A percentile compares a stretch with the other conserved stretches of the same genome.
Conservation (phyloP, 169 alveolate genomes). For the Hammondia hammondi region DNA sequence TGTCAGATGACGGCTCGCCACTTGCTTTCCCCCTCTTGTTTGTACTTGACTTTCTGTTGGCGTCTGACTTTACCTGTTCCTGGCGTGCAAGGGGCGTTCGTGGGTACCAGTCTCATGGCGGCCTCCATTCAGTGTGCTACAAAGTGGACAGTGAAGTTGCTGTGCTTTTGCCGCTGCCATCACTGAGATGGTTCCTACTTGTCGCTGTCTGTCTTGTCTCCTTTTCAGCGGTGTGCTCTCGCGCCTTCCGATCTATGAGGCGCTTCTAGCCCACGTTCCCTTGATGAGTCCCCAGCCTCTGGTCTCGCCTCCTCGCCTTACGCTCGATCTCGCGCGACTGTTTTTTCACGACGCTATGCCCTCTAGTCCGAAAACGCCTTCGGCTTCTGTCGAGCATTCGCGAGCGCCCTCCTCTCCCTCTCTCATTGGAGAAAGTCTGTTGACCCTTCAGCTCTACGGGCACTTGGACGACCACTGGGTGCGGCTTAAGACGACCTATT, state of each 20-base stretch:
- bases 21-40: too few relatives aligned
- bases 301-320: background rate
- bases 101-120: too few relatives aligned
- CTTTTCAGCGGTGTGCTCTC: background rate
- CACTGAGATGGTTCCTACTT: background rate
- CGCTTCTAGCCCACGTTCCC: conserved; percentile 60
- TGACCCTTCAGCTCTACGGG: conserved; percentile 57
- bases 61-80: too few relatives aligned
- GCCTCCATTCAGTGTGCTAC: too few relatives aligned
- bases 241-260: conserved; percentile 53
- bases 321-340: background rate
- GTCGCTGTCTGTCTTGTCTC: background rate
- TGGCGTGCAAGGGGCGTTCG: too few relatives aligned
- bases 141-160: too few relatives aligned
- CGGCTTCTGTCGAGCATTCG: background rate
- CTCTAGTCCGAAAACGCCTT: background rate
- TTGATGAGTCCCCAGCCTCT: background rate
- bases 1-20: too few relatives aligned
- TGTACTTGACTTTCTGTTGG: too few relatives aligned
- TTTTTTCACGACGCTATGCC: background rate
- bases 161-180: too few relatives aligned
- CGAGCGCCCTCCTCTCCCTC: background rate
- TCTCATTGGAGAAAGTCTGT: background rate
- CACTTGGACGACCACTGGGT: conserved; percentile 59
- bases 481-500: conserved; percentile 47